phyloP scores from a whole-genome alignment of 768 basidiomycete genomes.

The Sporobolomyces pararoseus region DNA sequence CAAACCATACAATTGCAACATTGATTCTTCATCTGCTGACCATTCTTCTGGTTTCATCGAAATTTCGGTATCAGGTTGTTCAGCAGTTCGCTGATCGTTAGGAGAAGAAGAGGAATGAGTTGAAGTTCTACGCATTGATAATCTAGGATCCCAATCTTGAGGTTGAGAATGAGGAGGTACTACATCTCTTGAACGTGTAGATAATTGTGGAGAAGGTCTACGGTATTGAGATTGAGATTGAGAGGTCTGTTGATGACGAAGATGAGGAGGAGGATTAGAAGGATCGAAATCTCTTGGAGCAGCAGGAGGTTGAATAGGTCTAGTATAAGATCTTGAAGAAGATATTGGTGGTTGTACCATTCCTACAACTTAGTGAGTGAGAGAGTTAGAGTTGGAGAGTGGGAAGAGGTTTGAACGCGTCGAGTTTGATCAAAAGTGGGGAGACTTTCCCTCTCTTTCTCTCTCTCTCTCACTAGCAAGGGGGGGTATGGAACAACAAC shows the following conservation, averaged over 20 bases:
- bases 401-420: not conserved
- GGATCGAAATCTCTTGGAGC: constrained; percentile 2
- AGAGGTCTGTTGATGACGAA: too few relatives aligned
- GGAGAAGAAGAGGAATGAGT: too few relatives aligned
- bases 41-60: constrained; percentile 4
- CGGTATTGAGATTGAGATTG: too few relatives aligned
- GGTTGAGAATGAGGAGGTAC: too few relatives aligned
- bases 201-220: not conserved
- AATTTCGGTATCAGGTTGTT: too few relatives aligned
- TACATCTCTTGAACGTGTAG: not conserved
- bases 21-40: constrained; percentile 32
- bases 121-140: too few relatives aligned
- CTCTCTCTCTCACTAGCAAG: not conserved
- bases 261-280: not conserved
- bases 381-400: not conserved
- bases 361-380: not conserved
- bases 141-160: constrained; percentile 2
- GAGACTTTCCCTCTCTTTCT: not conserved
- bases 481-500: too few relatives aligned
- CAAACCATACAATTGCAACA: constrained; percentile 37
- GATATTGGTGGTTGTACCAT: constrained; percentile 4
- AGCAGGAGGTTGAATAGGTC: not conserved
- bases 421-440: not conserved
- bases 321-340: constrained; percentile 6
- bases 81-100: too few relatives aligned